Conservation (phyloP, 371 early-diverging fungal species). For the Mucor mucedo region DNA sequence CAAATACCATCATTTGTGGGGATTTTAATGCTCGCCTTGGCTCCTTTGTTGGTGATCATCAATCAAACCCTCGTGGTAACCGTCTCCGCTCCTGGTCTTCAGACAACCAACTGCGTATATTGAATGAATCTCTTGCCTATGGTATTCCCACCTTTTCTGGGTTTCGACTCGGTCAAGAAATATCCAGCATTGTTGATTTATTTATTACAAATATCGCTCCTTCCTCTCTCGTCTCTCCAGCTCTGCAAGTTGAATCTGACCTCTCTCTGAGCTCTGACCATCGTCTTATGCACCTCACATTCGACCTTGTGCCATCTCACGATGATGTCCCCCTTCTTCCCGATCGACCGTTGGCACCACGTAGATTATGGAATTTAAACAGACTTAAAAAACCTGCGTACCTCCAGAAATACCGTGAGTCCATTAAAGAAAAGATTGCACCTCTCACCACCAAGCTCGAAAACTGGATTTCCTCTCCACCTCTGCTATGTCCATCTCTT, state of each 20-base stretch:
- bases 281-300: neutral
- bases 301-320: neutral
- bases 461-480: neutral
- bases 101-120: neutral
- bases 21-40: too few species aligned
- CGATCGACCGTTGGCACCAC: too few species aligned
- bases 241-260: constrained; percentile 1
- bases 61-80: too few species aligned
- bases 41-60: too few species aligned
- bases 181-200: constrained; percentile 14
- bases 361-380: too few species aligned
- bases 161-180: neutral
- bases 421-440: too few species aligned
- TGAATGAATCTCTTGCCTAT: neutral
- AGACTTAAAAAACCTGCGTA: too few species aligned
- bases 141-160: constrained; percentile 6
- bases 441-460: too few species aligned
- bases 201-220: constrained; percentile 1
- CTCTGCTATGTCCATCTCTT: neutral
- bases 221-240: neutral
- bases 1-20: too few species aligned
- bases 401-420: too few species aligned
- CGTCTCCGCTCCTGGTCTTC: neutral
- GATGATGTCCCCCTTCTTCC: too few species aligned
- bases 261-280: constrained; percentile 5